These are phyloP conservation scores for Pseudocercospora crystallina DNA, from an alignment of 2,329 filamentous ascomycete species.

Conservation along the genomic window DNA sequence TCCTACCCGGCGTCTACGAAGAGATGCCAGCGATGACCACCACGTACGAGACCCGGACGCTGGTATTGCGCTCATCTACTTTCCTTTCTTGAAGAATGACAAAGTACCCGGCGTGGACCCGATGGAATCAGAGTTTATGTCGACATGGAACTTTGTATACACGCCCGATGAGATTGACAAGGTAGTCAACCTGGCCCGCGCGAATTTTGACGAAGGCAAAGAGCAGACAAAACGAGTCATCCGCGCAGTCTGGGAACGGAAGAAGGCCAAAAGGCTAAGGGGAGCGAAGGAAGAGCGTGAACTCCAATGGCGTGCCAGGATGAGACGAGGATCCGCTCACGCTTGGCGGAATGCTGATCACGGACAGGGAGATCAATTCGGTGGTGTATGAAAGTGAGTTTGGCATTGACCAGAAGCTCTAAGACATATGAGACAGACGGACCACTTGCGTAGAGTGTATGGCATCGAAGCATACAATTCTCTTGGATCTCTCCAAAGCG, in stretches of 20 bases:
- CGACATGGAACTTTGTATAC: constrained; percentile 98
- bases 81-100: constrained; percentile 82
- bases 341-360: constrained; percentile 23
- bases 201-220: constrained; percentile 82
- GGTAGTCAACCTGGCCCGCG: constrained; percentile 76
- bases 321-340: constrained; percentile 21
- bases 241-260: constrained; percentile 86
- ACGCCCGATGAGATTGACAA: constrained; percentile 85
- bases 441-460: too few relatives aligned
- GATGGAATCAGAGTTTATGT: constrained; percentile 78
- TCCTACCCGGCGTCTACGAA: constrained; percentile 14
- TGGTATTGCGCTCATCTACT: constrained; percentile 85
- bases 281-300: constrained; percentile 44
- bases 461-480: too few relatives aligned
- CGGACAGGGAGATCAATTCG: constrained; percentile 29
- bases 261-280: constrained; percentile 67
- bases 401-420: too few relatives aligned
- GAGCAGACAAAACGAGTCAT: constrained; percentile 77
- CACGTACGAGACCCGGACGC: constrained; percentile 73
- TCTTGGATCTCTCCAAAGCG: too few relatives aligned
- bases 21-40: constrained; percentile 55
- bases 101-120: constrained; percentile 82
- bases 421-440: too few relatives aligned
- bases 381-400: constrained; percentile 12
- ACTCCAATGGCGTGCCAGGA: constrained; percentile 6